phyloP scores from a whole-genome alignment of 352 stramenopile species.

The Salisapilia sapeloensis region DNA sequence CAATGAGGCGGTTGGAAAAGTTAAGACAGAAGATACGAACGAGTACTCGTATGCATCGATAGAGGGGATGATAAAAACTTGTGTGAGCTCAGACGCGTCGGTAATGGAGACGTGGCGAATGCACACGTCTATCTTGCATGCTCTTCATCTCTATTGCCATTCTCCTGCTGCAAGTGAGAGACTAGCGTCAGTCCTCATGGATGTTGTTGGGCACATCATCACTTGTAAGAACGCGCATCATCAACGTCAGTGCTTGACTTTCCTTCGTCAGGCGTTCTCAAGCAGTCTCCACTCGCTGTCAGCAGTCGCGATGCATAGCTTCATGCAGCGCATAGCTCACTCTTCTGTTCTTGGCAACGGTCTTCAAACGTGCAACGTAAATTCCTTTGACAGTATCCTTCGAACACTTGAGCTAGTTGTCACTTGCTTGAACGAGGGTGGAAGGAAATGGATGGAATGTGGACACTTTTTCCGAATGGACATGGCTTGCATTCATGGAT shows the following conservation, averaged over 20 bases:
- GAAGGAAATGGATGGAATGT: too few relatives aligned
- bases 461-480: too few relatives aligned
- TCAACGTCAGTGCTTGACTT: constrained; percentile 19
- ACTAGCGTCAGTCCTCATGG: constrained; percentile 18
- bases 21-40: too few relatives aligned
- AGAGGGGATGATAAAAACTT: too few relatives aligned
- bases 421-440: too few relatives aligned
- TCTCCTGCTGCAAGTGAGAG: constrained; percentile 14
- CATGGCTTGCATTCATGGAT: too few relatives aligned
- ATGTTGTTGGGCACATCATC: constrained; percentile 22
- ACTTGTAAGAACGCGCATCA: constrained; percentile 15
- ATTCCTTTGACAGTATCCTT: too few relatives aligned
- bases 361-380: not conserved
- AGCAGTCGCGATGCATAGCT: constrained; percentile 16
- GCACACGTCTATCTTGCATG: constrained; percentile 32
- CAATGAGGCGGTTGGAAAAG: too few relatives aligned
- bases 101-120: constrained; percentile 20
- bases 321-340: constrained; percentile 15
- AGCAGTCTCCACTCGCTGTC: constrained; percentile 14
- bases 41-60: too few relatives aligned
- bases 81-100: too few relatives aligned
- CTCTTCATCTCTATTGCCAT: constrained; percentile 17
- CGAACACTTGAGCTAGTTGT: too few relatives aligned
- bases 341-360: too few relatives aligned
- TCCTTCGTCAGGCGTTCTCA: constrained; percentile 23